Percentiles rank a stretch among this genome's conserved stretches.
phyloP scores from a whole-genome alignment of 345 rosid genomes.

The Rhizophora mangle region DNA sequence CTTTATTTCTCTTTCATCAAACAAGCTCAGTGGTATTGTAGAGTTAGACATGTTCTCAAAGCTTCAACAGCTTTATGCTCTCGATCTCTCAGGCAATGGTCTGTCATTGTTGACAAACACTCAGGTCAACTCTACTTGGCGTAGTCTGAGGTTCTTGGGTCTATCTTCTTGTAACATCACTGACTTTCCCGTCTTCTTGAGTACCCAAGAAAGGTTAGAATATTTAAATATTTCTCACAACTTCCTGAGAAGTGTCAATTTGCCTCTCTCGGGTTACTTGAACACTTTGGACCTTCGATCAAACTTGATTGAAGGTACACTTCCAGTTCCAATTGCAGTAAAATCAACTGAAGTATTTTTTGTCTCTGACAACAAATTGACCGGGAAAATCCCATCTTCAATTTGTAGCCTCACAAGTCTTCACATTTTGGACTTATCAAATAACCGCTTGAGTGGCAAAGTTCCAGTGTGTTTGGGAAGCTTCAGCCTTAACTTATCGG shows the following conservation, averaged over 20 bases:
- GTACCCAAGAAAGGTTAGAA: background rate
- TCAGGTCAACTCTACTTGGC: constrained; percentile 1
- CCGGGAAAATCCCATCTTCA: constrained; percentile 18
- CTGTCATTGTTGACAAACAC: background rate
- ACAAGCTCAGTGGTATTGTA: constrained; percentile 20
- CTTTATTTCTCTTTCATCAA: constrained; percentile 12
- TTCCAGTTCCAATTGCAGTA: constrained; percentile 16
- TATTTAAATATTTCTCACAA: background rate
- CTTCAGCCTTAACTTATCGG: background rate
- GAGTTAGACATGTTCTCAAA: constrained; percentile 17
- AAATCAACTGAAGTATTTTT: background rate
- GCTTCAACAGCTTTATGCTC: background rate
- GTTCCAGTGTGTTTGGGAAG: constrained; percentile 24
- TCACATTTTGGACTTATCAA: constrained; percentile 15
- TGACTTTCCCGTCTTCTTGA: constrained; percentile 12
- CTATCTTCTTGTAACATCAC: constrained; percentile 25
- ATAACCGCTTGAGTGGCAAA: constrained; percentile 23
- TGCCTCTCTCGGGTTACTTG: background rate
- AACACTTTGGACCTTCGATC: constrained; percentile 16
- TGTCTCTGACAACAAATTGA: constrained; percentile 5
- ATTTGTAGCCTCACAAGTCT: constrained; percentile 15
- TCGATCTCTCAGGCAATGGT: constrained; percentile 16
- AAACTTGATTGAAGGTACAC: constrained; percentile 19
- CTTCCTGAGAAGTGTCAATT: constrained; percentile 10
- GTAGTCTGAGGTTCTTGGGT: background rate